Evolutionary conservation across 164 flowering plant species (phyloP), one percentile per base, ranked within the genome.

Genomic region (Sextonia rubra): DNA sequence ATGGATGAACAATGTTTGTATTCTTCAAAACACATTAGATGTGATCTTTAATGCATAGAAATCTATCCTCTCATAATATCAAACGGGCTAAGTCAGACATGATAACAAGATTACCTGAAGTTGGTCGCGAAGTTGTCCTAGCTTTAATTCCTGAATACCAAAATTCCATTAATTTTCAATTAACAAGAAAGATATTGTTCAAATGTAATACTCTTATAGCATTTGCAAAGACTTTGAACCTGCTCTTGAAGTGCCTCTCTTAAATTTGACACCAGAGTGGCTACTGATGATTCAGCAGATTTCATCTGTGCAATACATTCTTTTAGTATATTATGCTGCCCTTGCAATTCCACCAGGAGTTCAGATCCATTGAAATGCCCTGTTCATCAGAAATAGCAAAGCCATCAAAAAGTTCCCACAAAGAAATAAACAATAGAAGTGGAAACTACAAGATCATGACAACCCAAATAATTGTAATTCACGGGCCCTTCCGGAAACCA

Each of bases 221-320:
- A 11, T 11, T 64, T 64, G 29, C 44, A 7, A 73, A 56, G 60
- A 23, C 26, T 25, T 29, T 20, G 26, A 58, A 95, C 99, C 99
- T 93, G 91, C 81, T 95, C 99, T 64, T 86, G 88, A 22, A 93
- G 83, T 80, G 97, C 95, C 72, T 88, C 93, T 73, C 88, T 88
- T 69, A 95, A 75, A 76, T 81, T 79, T 74, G 90, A 82, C 24
- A 93, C 85, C 71, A 95, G 97, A 68, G 68, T 86, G 75, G 85
- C 85, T 73, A 94, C 86, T 6, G 92, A 86, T 71, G 90, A 83
- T 80, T 91, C 97, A 71, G 85, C 76, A 44, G 80, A 74, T 66
- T 80, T 75, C 69, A 95, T 83, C 72, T 90, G 93, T 67, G 86
- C 90, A 74, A 91, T 84, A 75, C 93, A 87, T 49, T 86, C 93